phyloP scores from a whole-genome alignment of 1,284 basidiomycete species.

The Coniferiporia sulphurascens region DNA sequence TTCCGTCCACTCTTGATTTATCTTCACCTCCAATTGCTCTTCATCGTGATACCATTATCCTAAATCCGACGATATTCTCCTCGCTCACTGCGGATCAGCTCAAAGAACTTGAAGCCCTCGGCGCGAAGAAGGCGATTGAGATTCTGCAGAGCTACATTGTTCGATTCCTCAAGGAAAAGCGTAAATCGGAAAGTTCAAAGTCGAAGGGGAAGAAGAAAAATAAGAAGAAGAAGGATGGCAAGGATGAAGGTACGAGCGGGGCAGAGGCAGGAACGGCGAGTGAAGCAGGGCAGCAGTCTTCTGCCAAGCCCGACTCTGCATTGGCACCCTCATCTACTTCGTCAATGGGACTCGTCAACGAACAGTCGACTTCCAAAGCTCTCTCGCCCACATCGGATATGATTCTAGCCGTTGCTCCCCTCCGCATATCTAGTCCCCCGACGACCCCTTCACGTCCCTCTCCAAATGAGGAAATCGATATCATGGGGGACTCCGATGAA shows the following conservation, averaged over 20 bases:
- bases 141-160: slow-evolving; percentile 84
- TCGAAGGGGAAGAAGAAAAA: slow-evolving; percentile 36
- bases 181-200: slow-evolving; percentile 38
- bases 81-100: slow-evolving; percentile 72
- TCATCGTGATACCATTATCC: slow-evolving; percentile 78
- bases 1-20: slow-evolving; percentile 25
- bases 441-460: slow-evolving; percentile 24
- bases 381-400: slow-evolving; percentile 7
- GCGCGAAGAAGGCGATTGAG: slow-evolving; percentile 78
- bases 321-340: neutral
- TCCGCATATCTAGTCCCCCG: slow-evolving; percentile 18
- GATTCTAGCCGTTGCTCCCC: slow-evolving; percentile 10
- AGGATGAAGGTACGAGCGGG: slow-evolving; percentile 27
- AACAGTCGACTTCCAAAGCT: neutral
- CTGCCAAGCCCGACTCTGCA: neutral
- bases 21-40: slow-evolving; percentile 72
- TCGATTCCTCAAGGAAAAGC: slow-evolving; percentile 77
- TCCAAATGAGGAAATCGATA: slow-evolving; percentile 51
- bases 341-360: neutral
- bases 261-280: slow-evolving; percentile 1
- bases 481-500: slow-evolving; percentile 44
- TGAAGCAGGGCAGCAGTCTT: neutral
- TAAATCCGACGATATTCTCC: slow-evolving; percentile 82
- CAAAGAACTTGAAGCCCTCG: slow-evolving; percentile 72
- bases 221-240: slow-evolving; percentile 30